Percentiles rank a stretch among this genome's conserved stretches.
These are phyloP conservation scores for Kodamaea hsintzibuensis DNA, from an alignment of 805 yeast species.

Conservation along the genomic window DNA sequence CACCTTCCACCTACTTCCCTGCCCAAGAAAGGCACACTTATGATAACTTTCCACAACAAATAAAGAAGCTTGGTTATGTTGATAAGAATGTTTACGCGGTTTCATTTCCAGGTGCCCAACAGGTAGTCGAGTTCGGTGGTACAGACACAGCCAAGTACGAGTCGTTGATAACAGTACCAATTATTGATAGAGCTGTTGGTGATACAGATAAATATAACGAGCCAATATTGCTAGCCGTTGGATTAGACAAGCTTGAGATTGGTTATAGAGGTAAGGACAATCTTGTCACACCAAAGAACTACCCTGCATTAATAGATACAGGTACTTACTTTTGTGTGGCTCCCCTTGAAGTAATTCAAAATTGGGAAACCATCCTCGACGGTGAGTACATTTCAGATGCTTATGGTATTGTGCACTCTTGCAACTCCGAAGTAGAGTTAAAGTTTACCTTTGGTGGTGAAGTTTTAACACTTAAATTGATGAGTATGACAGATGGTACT, in stretches of 20 bases:
- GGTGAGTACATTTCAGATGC: neutral
- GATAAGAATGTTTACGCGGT: neutral
- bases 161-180: slow-evolving; percentile 11
- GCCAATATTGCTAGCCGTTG: slow-evolving; percentile 11
- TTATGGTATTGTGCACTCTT: neutral
- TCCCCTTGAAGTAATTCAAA: slow-evolving; percentile 8
- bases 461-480: neutral
- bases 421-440: neutral
- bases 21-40: neutral
- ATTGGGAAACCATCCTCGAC: slow-evolving; percentile 1
- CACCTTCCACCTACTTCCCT: neutral
- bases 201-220: slow-evolving; percentile 7
- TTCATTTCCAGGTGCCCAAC: neutral
- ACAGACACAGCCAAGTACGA: slow-evolving; percentile 8
- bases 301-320: slow-evolving; percentile 12
- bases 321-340: slow-evolving; percentile 8
- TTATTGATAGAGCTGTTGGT: slow-evolving; percentile 10
- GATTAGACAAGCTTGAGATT: slow-evolving; percentile 7
- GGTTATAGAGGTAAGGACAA: neutral
- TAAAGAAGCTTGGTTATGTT: slow-evolving; percentile 3
- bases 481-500: neutral
- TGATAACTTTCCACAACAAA: neutral
- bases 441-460: slow-evolving; percentile 2
- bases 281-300: slow-evolving; percentile 6
- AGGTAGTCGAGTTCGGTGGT: slow-evolving; percentile 6